Evolutionary conservation across 306 rosid genomes (phyloP), one percentile per base, ranked within the genome.

Genomic region (Senna tora): DNA sequence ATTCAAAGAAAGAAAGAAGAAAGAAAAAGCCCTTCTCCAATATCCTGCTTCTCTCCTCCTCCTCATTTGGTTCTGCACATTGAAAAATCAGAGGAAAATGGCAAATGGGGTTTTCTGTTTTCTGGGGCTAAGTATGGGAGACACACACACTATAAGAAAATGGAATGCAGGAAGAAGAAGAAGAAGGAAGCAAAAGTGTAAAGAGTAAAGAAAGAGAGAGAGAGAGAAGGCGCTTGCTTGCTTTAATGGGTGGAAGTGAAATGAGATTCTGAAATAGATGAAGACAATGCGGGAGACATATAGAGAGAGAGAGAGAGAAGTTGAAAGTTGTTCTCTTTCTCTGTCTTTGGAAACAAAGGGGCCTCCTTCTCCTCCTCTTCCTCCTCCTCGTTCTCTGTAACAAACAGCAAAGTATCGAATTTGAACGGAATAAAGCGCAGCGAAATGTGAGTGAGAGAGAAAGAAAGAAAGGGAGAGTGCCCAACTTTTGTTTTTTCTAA

Each of bases 361-460:
- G 16, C 49, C 78, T 78, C n/a, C n/a, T n/a, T 90, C 97, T 93
- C 90, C 96, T 88, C 89, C 97, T 87, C 79, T 73, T n/a, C n/a
- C n/a, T n/a, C n/a, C n/a, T n/a, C 91, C 97, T 93, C 90, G 97
- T 88, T 91, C 97, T 87, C 79, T 73, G 96, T 78, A 78, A 87
- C 79, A 77, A 59, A 80, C 87, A 87, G 80, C 88, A 89, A 91
- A 87, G 90, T 84, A 84, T 84, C 88, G 84, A 84, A 89, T 84
- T 91, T 89, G 85, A 91, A 88, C 87, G 88, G 93, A 84, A 76
- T 82, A 91, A 91, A 94, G 99, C 77, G 88, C 81, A 68, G 69
- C 61, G 13, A 52, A 19, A 43, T 43, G 64, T 5, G 75, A 20
- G 52, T 80, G 75, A 74, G 60, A 49, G 50, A 57, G 13, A 33